phyloP scores from a whole-genome alignment of 1,139 yeast genomes.

The Casaregolazyma suthepensis region DNA sequence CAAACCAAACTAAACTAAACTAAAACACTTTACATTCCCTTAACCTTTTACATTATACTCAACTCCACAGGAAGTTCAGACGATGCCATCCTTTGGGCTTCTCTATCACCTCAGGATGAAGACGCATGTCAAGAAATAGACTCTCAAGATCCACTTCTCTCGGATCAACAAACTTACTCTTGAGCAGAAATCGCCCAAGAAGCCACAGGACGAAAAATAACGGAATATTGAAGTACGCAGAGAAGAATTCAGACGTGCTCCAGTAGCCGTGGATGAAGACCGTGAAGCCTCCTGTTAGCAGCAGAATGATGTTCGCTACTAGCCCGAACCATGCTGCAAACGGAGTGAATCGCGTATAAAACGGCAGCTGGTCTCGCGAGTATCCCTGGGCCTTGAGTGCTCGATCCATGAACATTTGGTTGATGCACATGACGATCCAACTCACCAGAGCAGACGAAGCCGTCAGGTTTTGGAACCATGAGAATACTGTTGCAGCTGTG shows the following conservation, averaged over 20 bases:
- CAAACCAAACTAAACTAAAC: too few species aligned
- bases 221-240: constrained; percentile 61
- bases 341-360: constrained; percentile 35
- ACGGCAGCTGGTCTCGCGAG: constrained; percentile 46
- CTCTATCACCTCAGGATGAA: constrained; percentile 8
- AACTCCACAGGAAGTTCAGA: constrained; percentile 3
- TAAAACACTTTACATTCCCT: too few species aligned
- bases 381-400: constrained; percentile 65
- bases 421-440: constrained; percentile 39
- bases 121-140: constrained; percentile 8
- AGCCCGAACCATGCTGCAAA: constrained; percentile 65
- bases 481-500: constrained; percentile 51
- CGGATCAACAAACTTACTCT: constrained; percentile 51
- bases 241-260: constrained; percentile 58
- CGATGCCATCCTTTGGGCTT: constrained; percentile 1
- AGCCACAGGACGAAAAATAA: constrained; percentile 49
- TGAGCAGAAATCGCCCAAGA: constrained; percentile 50
- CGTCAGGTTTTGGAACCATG: constrained; percentile 71
- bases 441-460: constrained; percentile 42
- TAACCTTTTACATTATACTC: background rate
- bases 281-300: constrained; percentile 64
- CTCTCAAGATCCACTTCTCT: constrained; percentile 70
- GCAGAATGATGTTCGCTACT: constrained; percentile 47
- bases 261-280: constrained; percentile 55
- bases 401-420: constrained; percentile 43